Evolutionary conservation across 176 grass and related monocot genomes (phyloP).

Genomic region (Neostapfia colusana): DNA sequence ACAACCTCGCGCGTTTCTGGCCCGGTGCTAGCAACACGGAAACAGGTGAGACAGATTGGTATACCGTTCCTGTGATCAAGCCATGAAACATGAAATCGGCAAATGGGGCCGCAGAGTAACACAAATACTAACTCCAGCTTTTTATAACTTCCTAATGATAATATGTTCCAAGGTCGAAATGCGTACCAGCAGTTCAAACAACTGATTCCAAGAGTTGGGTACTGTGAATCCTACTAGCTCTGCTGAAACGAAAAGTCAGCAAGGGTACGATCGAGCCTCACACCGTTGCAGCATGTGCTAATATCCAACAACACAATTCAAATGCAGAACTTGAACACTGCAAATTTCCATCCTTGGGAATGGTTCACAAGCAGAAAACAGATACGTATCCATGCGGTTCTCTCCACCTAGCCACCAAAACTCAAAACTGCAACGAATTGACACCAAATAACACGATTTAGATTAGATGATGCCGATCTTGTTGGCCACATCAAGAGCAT

Average conservation of each 20-base stretch:
- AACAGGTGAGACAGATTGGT: too few species aligned
- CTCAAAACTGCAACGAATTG: conserved; percentile 23
- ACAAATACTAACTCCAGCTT: too few species aligned
- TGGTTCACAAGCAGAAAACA: not conserved
- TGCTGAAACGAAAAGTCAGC: not conserved
- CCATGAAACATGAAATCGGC: too few species aligned
- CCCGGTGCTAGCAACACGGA: too few species aligned
- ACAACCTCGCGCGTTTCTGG: too few species aligned
- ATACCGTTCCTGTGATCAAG: too few species aligned
- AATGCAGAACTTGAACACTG: conserved; percentile 2
- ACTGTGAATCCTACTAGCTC: too few species aligned
- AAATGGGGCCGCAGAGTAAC: too few species aligned
- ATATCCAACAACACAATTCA: not conserved
- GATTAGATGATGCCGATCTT: conserved; percentile 78
- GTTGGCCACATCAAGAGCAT: conserved; percentile 73
- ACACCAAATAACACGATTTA: conserved; percentile 25
- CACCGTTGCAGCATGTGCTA: not conserved
- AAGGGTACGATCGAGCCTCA: not conserved
- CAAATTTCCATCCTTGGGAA: conserved; percentile 4
- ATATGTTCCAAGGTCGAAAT: not conserved
- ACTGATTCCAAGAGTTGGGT: not conserved
- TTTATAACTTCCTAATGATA: too few species aligned
- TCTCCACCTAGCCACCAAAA: conserved; percentile 21
- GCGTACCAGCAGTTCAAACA: not conserved
- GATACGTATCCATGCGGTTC: not conserved